phyloP scores from a whole-genome alignment of 192 early-diverging fungal genomes.

The Diversispora epigaea region DNA sequence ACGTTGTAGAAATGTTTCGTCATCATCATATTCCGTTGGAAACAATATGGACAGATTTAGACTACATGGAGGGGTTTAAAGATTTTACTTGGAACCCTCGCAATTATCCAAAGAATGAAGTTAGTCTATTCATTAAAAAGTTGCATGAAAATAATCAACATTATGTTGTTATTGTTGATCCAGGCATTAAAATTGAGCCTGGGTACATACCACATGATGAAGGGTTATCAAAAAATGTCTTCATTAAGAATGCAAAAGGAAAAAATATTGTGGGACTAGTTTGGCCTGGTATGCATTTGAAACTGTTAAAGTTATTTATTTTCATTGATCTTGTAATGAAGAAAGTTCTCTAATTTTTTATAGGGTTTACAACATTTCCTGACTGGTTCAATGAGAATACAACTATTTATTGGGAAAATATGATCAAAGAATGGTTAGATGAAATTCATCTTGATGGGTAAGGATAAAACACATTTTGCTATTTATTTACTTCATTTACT shows the following conservation, averaged over 20 bases:
- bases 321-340: background rate
- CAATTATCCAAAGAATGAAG: slow-evolving; percentile 53
- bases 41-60: slow-evolving; percentile 66
- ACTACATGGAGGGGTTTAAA: slow-evolving; percentile 66
- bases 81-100: slow-evolving; percentile 63
- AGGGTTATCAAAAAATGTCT: slow-evolving; percentile 53
- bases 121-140: slow-evolving; percentile 47
- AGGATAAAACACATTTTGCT: background rate
- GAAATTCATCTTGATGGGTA: slow-evolving; percentile 48
- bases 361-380: slow-evolving; percentile 54
- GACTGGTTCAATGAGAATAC: slow-evolving; percentile 60
- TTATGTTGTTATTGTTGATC: slow-evolving; percentile 64
- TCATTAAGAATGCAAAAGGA: slow-evolving; percentile 58
- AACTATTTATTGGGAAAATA: slow-evolving; percentile 49
- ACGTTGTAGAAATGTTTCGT: slow-evolving; percentile 55
- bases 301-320: background rate
- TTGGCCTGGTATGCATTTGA: slow-evolving; percentile 47
- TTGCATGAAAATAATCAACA: slow-evolving; percentile 51
- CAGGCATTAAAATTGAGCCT: slow-evolving; percentile 53
- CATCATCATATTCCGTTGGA: slow-evolving; percentile 62
- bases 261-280: slow-evolving; percentile 52
- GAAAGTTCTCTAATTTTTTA: background rate
- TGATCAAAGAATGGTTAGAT: slow-evolving; percentile 35
- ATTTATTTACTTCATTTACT: background rate
- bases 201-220: slow-evolving; percentile 54